Evolutionary conservation across 495 filamentous ascomycete species (phyloP).

Genomic region (Astrocystis sublimbata): DNA sequence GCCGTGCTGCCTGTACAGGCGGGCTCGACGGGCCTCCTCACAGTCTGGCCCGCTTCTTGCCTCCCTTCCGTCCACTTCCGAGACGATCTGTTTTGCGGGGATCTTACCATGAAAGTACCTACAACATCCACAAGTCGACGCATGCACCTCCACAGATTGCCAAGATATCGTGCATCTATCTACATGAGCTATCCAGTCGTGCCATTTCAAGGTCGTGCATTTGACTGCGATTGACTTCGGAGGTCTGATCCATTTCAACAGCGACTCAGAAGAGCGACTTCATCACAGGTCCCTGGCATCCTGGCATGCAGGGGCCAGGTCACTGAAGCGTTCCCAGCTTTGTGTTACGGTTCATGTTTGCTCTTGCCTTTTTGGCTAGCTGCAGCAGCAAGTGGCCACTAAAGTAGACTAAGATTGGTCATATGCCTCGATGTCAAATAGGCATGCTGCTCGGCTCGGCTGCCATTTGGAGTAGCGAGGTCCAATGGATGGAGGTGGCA

Average conservation of each 20-base stretch:
- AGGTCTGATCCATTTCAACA: too few species aligned
- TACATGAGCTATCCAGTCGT: neutral
- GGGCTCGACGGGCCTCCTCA: too few species aligned
- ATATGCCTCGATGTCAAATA: neutral
- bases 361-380: neutral
- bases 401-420: neutral
- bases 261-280: too few species aligned
- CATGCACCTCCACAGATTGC: neutral
- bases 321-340: too few species aligned
- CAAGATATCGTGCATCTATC: neutral
- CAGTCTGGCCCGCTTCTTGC: neutral
- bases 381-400: neutral
- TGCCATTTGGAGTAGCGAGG: neutral
- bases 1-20: too few species aligned
- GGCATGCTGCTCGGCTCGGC: too few species aligned
- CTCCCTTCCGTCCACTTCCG: neutral
- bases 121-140: too few species aligned
- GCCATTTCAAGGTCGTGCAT: neutral
- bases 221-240: too few species aligned
- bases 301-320: too few species aligned
- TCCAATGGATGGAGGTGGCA: neutral
- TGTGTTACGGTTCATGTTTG: neutral
- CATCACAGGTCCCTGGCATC: too few species aligned
- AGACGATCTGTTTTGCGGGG: neutral
- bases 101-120: too few species aligned